Conservation (phyloP, 2,329 filamentous ascomycete genomes). For the Penicillium sp. region DNA sequence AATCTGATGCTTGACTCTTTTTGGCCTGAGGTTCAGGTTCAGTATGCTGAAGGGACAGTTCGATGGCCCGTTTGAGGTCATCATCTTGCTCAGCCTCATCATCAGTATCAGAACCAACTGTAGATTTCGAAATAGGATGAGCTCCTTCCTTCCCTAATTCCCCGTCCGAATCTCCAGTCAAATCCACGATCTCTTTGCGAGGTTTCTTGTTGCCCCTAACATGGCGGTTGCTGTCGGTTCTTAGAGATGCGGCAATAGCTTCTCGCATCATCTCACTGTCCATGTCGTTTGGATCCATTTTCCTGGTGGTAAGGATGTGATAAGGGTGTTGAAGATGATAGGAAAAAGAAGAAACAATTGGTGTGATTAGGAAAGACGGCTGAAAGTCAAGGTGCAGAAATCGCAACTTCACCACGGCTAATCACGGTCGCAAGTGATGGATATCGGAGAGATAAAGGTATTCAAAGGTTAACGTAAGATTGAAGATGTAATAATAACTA, state of each 20-base stretch:
- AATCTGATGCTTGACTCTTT: not conserved
- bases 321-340: too few relatives aligned
- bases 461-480: too few relatives aligned
- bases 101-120: slow-evolving; percentile 24
- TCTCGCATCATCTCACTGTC: slow-evolving; percentile 2
- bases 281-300: slow-evolving; percentile 1
- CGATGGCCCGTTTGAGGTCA: slow-evolving; percentile 33
- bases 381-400: too few relatives aligned
- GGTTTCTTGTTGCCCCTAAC: not conserved
- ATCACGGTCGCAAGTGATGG: too few relatives aligned
- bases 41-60: slow-evolving; percentile 19
- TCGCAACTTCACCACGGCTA: too few relatives aligned
- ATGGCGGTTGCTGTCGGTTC: not conserved
- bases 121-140: slow-evolving; percentile 27
- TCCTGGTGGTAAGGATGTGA: not conserved
- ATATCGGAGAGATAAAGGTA: too few relatives aligned
- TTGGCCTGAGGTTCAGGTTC: not conserved
- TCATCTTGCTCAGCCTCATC: slow-evolving; percentile 20
- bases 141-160: slow-evolving; percentile 22
- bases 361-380: too few relatives aligned
- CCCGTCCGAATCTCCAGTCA: slow-evolving; percentile 31
- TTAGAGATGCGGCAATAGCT: slow-evolving; percentile 7
- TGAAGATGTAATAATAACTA: too few relatives aligned
- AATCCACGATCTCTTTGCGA: slow-evolving; percentile 24
- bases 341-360: too few relatives aligned